Conservation (phyloP, 2,329 filamentous ascomycete genomes). For the Ophiostoma piceae region DNA sequence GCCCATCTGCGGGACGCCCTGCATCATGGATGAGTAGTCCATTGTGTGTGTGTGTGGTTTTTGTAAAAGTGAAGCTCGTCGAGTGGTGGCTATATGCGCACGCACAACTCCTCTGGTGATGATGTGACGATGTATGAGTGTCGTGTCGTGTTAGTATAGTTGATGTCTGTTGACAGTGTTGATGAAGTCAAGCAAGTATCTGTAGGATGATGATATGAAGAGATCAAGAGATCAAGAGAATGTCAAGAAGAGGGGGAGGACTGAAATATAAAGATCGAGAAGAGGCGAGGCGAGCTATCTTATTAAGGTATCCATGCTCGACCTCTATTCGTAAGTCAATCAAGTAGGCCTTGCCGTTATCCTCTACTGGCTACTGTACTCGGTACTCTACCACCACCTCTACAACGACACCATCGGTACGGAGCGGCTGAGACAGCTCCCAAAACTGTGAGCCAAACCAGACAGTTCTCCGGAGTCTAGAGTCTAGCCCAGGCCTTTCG, state of each 20-base stretch:
- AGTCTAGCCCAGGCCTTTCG: slow-evolving; percentile 7
- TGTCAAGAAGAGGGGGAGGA: background rate
- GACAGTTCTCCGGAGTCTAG: slow-evolving; percentile 6
- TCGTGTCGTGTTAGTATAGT: no score
- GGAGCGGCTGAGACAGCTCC: slow-evolving; percentile 22
- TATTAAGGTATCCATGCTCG: slow-evolving; percentile 20
- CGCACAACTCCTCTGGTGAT: background rate
- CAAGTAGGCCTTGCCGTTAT: no score
- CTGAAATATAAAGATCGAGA: slow-evolving; percentile 4
- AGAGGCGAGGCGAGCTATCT: slow-evolving; percentile 19
- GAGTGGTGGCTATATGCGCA: slow-evolving; percentile 1
- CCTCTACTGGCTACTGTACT: no score
- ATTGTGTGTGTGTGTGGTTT: slow-evolving; percentile 14
- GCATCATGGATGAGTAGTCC: slow-evolving; percentile 25
- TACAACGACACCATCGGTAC: background rate
- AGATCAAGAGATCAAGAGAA: background rate
- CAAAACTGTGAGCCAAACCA: slow-evolving; percentile 3
- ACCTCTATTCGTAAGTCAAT: no score
- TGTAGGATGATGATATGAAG: background rate
- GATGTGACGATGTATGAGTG: background rate
- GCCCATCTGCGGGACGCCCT: slow-evolving; percentile 22
- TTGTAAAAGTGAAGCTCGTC: background rate
- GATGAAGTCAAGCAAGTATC: background rate
- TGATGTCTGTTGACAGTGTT: background rate
- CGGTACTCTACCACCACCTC: no score